Base-by-base conservation (phyloP, 208 protist genomes). In the Tritrichomonas foetus region DNA sequence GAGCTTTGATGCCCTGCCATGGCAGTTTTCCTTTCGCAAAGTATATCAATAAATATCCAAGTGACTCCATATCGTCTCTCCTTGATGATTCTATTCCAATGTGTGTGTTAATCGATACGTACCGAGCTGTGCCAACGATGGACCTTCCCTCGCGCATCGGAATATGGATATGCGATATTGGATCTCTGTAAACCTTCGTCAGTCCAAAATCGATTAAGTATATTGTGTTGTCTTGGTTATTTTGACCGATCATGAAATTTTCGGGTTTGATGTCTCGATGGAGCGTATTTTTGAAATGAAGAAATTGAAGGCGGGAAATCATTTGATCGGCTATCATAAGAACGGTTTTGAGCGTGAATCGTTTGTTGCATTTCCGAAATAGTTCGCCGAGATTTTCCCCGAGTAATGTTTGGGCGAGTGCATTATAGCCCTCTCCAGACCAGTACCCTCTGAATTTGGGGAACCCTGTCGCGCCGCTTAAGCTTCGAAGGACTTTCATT, bases 41-140 rank as follows among this genome's bases (percentile, higher is more conserved):
- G 16, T 89, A 89, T 27, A 89, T 39, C 33, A 89, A 33, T 49
- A 89, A n/a, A 47, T 89, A 89, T 41, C 47, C 78, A 47, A 89
- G 25, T 25, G 41, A 53, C 57, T 89, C 78, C 1, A 89, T 5
- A 57, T 93, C 89, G 39, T 72, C 89, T 44, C 89, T 3, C 8
- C 89, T 0, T 2, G 95, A 96, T 95, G 98, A 97, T 96, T 98
- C 98, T 66, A 99, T 98, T 78, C 99, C 99, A 53, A 99, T 95
- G 96, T 99, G 99, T 22, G 98, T 99, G 97, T 99, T 99, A 94
- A 99, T 98, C 72, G 96, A 98, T 74, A 98, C 99, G 96, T 99
- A 99, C 57, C 99, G 97, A 22, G 99, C 99, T 39, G 99, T 99
- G 61, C 99, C 99, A 25, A 98, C 99, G 11, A 99, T 96, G 84